Evolutionary conservation across 441 rosid species (phyloP).

Genomic region (Syzygium syzygioides): DNA sequence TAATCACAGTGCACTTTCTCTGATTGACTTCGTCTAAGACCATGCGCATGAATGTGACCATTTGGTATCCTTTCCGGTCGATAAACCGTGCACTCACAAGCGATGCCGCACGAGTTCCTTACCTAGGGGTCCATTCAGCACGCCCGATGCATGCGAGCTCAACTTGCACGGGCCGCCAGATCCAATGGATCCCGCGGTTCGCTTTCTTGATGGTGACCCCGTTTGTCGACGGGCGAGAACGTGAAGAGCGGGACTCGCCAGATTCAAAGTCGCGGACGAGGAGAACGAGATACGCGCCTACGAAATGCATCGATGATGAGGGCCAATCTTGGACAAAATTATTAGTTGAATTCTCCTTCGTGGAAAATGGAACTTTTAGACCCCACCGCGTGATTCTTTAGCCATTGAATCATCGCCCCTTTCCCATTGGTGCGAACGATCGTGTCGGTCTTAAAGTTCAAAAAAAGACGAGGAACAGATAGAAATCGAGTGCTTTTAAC

Average conservation of each 20-base stretch:
- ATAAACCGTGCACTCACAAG: not conserved
- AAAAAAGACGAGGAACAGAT: not conserved
- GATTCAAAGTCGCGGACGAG: not conserved
- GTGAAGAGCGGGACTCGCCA: not conserved
- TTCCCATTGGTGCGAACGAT: not conserved
- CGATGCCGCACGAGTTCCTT: not conserved
- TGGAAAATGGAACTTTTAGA: not conserved
- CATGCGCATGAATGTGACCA: not conserved
- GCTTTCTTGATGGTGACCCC: not conserved
- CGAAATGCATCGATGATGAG: not conserved
- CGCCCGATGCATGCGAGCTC: not conserved
- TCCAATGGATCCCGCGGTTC: not conserved
- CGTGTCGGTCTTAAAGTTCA: not conserved
- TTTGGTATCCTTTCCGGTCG: not conserved
- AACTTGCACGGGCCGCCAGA: not conserved
- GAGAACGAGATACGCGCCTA: not conserved
- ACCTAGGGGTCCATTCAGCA: not conserved
- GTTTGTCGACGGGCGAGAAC: not conserved
- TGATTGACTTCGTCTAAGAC: not conserved
- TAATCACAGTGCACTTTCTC: not conserved
- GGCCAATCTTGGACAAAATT: not conserved
- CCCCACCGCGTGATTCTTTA: not conserved
- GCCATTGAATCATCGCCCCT: not conserved
- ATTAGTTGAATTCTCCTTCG: not conserved
- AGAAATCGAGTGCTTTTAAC: not conserved